Base-by-base conservation (phyloP, 75 land plant species). In the Pinus albicaulis region DNA sequence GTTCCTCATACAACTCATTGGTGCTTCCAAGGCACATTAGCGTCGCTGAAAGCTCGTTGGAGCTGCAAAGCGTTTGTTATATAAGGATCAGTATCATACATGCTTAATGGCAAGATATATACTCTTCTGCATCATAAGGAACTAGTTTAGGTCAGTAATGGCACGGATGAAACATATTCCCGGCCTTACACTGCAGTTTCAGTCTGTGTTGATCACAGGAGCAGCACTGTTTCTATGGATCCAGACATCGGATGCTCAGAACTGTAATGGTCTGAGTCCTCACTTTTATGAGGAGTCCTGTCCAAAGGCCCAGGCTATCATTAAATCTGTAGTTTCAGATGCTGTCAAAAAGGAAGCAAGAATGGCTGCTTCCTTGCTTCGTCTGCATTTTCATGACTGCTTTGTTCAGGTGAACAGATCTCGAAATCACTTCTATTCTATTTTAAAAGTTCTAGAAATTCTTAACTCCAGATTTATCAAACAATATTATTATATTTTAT, bases 361-460 rank as follows among this genome's bases (percentile, higher is more conserved):
- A 16, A 55, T 89, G 2, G 88, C 94, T 5, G 92, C 90, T 24
- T 78, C 90, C 1, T 57, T 93, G 36, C 73, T 89, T 5, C 84
- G 96, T 55, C 80, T 93, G 81, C 87, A 89, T 61, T 91, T 91
- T 79, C 94, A 91, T 76, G 91, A 91, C 48, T 89, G 94, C 38
- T 92, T 89, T 56, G 89, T 91, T 59, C 76, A 86, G 81, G 89
- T 91, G 48, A 5, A 12, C 36, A 55, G 3, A 7, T 22, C 5
- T 22, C 44, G 16, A 2, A 41, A 12, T 3, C 6, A 34, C 3
- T 34, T 34, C 36, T 34, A 3, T 34, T 2, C 36, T 2, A 34
- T 34, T 34, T 34, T 2, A 3, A 34, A 34, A 34, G 36, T 0
- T 34, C 3, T 34, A 34, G 3, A 3, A 34, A 34, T 34, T 34